Evolutionary conservation across 805 yeast species (phyloP), one percentile per base, ranked within the genome.

Genomic region (Starmerella floricola): DNA sequence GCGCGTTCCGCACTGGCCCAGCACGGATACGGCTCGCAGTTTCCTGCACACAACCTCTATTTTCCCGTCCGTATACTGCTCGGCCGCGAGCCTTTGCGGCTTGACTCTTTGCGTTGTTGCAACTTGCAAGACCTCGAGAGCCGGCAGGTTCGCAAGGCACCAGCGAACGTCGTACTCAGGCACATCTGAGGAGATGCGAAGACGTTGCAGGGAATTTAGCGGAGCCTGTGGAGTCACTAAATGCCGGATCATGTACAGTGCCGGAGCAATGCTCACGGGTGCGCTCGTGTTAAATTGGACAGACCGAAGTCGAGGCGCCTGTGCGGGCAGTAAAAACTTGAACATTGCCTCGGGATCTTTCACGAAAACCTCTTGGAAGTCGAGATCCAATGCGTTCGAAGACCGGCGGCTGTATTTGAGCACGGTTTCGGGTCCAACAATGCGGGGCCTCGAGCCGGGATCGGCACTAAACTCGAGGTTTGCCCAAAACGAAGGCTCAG

Each of bases 401-500:
- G 47, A 38, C n/a, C 46, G 33, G 15, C 20, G 23, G 33, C 40
- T 28, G 24, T 47, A 48, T 12, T 24, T 32, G 24, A 32, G 15
- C 6, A 48, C 30, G 8, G 44, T 36, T n/a, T 35, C 23, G 11
- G 37, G 33, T 8, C 15, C 3, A 2, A 46, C 26, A 2, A 39
- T 24, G 17, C 26, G 31, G 33, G 3, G 8, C 12, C 20, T 3
- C 3, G 24, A 17, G 34, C 4, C 6, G 36, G 10, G 16, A 6
- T 12, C 26, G 24, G 28, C 15, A 21, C 31, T 27, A 11, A 48
- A 37, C 11, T 18, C 35, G 6, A 50, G 34, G 2, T 27, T 16
- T 6, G 36, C 15, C 55, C 55, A 51, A 27, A 51, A 47, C 11
- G 26, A 27, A 2, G 50, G 41, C 33, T 45, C 46, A 1, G 40